phyloP scores from a whole-genome alignment of 352 stramenopile genomes.

The Elongisporangium undulatum region DNA sequence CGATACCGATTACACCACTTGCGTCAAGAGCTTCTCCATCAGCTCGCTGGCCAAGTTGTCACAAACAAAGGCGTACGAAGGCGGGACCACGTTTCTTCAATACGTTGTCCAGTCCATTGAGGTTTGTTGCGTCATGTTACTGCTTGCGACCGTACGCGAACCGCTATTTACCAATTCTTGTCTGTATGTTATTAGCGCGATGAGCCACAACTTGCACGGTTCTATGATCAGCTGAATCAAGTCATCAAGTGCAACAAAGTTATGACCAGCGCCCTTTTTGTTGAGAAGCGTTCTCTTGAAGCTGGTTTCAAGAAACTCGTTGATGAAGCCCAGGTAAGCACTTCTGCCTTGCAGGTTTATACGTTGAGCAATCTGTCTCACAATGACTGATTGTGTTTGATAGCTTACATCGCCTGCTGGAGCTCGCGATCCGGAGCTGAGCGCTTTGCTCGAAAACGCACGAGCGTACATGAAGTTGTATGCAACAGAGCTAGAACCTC shows the following conservation, averaged over 20 bases:
- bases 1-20: constrained; percentile 34
- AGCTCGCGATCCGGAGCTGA: not conserved
- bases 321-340: constrained; percentile 44
- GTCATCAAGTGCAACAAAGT: constrained; percentile 65
- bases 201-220: constrained; percentile 49
- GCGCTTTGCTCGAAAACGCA: constrained; percentile 8
- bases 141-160: not conserved
- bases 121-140: constrained; percentile 14
- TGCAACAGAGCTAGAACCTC: constrained; percentile 50
- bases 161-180: constrained; percentile 1
- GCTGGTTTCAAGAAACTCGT: constrained; percentile 48
- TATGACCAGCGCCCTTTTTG: constrained; percentile 45
- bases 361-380: not conserved
- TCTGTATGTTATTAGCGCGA: constrained; percentile 35
- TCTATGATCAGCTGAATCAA: constrained; percentile 57
- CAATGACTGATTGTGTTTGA: not conserved
- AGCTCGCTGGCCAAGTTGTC: constrained; percentile 74
- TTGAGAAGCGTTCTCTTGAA: constrained; percentile 56
- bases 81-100: constrained; percentile 70
- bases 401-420: not conserved
- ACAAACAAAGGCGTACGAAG: constrained; percentile 76
- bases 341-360: not conserved
- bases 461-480: constrained; percentile 50
- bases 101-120: constrained; percentile 77
- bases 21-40: constrained; percentile 65